Evolutionary conservation across 139 green algal species (phyloP).

Genomic region (Gonium pectorale): DNA sequence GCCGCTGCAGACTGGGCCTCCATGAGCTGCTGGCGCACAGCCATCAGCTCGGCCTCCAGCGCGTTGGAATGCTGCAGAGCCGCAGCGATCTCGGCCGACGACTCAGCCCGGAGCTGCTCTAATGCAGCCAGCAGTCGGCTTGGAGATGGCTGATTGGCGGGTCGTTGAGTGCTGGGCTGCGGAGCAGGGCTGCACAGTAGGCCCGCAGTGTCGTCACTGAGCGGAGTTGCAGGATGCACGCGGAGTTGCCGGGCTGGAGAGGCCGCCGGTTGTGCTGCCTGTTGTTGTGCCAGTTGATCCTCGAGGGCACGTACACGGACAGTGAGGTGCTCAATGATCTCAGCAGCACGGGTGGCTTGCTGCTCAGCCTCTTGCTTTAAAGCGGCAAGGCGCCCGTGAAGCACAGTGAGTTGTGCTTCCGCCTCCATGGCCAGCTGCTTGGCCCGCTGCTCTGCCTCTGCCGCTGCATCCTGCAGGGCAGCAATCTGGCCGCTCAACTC

Average conservation of each 20-base stretch:
- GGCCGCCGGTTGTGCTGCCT: too few species aligned
- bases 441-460: not conserved
- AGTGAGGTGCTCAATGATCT: not conserved
- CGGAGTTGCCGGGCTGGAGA: too few species aligned
- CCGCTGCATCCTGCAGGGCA: not conserved
- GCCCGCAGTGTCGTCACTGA: not conserved
- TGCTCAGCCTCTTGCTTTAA: not conserved
- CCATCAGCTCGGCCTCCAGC: conserved; percentile 16
- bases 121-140: not conserved
- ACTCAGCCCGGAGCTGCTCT: conserved; percentile 11
- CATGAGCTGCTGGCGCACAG: conserved; percentile 2
- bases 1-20: conserved; percentile 15
- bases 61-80: conserved; percentile 2
- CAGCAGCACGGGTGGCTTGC: not conserved
- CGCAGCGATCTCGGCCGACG: not conserved
- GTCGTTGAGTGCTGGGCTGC: too few species aligned
- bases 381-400: too few species aligned
- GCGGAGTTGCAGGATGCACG: too few species aligned
- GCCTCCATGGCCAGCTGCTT: not conserved
- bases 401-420: not conserved
- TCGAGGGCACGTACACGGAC: conserved; percentile 52
- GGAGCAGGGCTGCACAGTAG: not conserved
- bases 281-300: conserved; percentile 54
- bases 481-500: not conserved
- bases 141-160: not conserved